Evolutionary conservation across 768 basidiomycete species (phyloP).

Genomic region (Lyophyllum semitale): DNA sequence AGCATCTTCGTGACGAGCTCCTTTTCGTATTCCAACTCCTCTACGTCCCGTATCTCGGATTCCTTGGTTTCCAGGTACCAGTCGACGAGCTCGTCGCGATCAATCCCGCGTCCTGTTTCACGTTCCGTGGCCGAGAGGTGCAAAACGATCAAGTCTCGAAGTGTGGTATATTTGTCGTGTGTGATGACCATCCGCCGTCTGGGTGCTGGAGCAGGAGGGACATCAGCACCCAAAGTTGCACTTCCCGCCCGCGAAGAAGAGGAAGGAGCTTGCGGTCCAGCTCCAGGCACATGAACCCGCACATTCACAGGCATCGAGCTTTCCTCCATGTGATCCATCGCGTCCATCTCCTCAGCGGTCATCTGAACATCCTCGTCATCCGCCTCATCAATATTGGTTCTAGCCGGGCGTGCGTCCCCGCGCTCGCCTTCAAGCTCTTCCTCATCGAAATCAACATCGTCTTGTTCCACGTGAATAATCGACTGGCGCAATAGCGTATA

Average conservation of each 20-base stretch:
- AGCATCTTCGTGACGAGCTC: slow-evolving; percentile 90
- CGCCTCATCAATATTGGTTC: slow-evolving; percentile 30
- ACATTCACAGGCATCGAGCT: slow-evolving; percentile 42
- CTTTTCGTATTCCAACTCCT: slow-evolving; percentile 88
- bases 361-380: slow-evolving; percentile 59
- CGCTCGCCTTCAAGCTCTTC: slow-evolving; percentile 72
- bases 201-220: slow-evolving; percentile 45
- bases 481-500: slow-evolving; percentile 93
- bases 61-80: slow-evolving; percentile 96
- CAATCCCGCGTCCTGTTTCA: slow-evolving; percentile 73
- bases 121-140: slow-evolving; percentile 79
- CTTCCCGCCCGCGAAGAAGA: slow-evolving; percentile 43
- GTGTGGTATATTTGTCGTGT: slow-evolving; percentile 90
- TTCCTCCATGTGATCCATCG: slow-evolving; percentile 50
- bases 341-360: slow-evolving; percentile 60
- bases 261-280: slow-evolving; percentile 23
- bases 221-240: slow-evolving; percentile 34
- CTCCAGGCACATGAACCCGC: slow-evolving; percentile 31
- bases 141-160: slow-evolving; percentile 87
- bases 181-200: slow-evolving; percentile 89
- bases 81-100: slow-evolving; percentile 90
- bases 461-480: slow-evolving; percentile 99
- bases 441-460: slow-evolving; percentile 97
- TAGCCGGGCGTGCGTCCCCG: slow-evolving; percentile 34
- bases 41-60: slow-evolving; percentile 76